Conservation (phyloP, 83 land plant species). For the Diphasiastrum complanatum region DNA sequence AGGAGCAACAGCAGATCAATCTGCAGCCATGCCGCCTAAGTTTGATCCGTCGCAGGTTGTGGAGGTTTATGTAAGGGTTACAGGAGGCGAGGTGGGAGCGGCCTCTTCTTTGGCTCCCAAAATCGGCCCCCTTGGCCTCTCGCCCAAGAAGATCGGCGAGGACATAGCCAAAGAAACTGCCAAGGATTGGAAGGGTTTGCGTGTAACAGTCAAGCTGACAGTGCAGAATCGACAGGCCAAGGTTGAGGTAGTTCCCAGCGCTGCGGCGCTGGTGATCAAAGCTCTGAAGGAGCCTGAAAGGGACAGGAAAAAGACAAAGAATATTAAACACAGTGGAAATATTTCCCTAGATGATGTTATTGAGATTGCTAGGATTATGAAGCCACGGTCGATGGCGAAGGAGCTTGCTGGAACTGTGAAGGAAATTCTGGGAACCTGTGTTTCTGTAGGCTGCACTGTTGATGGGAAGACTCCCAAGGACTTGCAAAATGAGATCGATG, state of each 20-base stretch:
- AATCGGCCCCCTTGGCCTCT: too few relatives aligned
- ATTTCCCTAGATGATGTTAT: too few relatives aligned
- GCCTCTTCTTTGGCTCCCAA: too few relatives aligned
- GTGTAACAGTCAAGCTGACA: too few relatives aligned
- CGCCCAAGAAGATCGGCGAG: neutral
- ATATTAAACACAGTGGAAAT: too few relatives aligned
- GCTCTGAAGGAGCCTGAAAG: neutral
- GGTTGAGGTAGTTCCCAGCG: neutral
- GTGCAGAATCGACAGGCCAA: constrained; percentile 1
- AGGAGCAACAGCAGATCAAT: neutral
- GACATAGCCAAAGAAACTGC: too few relatives aligned
- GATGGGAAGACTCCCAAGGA: too few relatives aligned
- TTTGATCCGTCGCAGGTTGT: neutral
- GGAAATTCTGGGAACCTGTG: neutral
- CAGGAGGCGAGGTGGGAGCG: too few relatives aligned
- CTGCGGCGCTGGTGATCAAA: neutral
- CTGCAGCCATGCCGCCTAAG: neutral
- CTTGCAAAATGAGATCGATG: too few relatives aligned
- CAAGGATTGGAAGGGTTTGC: too few relatives aligned
- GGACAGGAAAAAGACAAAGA: neutral
- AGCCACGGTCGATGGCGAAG: neutral
- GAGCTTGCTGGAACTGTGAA: neutral
- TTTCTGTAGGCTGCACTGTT: neutral
- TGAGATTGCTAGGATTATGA: too few relatives aligned
- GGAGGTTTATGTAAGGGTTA: neutral